Conservation (phyloP, 2,329 filamentous ascomycete species). For the Paecilomyces fulvus region DNA sequence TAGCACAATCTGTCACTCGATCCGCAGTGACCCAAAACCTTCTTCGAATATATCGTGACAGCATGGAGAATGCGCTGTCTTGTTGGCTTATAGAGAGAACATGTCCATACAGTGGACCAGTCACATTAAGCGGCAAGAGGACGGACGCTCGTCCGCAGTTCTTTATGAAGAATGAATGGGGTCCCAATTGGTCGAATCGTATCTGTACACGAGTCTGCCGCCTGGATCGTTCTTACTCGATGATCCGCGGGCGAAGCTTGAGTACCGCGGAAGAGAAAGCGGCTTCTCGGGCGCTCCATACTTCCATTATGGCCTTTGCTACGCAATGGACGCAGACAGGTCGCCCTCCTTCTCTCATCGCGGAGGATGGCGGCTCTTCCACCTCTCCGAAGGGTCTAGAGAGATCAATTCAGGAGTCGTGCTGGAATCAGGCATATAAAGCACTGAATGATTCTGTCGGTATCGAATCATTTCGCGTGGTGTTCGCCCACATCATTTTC, state of each 20-base stretch:
- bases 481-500: slow-evolving; percentile 39
- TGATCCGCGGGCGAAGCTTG: slow-evolving; percentile 28
- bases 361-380: slow-evolving; percentile 9
- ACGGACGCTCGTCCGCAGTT: not conserved
- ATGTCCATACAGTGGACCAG: slow-evolving; percentile 33
- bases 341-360: slow-evolving; percentile 2
- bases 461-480: slow-evolving; percentile 39
- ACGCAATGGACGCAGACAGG: slow-evolving; percentile 29
- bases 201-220: slow-evolving; percentile 37
- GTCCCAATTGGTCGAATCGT: slow-evolving; percentile 34
- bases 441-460: slow-evolving; percentile 30
- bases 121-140: slow-evolving; percentile 9
- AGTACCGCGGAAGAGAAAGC: slow-evolving; percentile 29
- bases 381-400: slow-evolving; percentile 20
- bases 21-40: slow-evolving; percentile 29
- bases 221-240: slow-evolving; percentile 30
- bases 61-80: slow-evolving; percentile 37
- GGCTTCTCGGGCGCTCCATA: slow-evolving; percentile 32
- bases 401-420: slow-evolving; percentile 27
- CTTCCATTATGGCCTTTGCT: slow-evolving; percentile 37
- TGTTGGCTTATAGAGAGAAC: slow-evolving; percentile 38
- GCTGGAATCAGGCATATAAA: slow-evolving; percentile 36
- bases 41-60: slow-evolving; percentile 37
- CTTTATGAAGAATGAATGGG: slow-evolving; percentile 19
- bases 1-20: slow-evolving; percentile 27